These are phyloP conservation scores for Begonia loranthoides DNA, from an alignment of 306 rosid genomes.

Conservation along the genomic window DNA sequence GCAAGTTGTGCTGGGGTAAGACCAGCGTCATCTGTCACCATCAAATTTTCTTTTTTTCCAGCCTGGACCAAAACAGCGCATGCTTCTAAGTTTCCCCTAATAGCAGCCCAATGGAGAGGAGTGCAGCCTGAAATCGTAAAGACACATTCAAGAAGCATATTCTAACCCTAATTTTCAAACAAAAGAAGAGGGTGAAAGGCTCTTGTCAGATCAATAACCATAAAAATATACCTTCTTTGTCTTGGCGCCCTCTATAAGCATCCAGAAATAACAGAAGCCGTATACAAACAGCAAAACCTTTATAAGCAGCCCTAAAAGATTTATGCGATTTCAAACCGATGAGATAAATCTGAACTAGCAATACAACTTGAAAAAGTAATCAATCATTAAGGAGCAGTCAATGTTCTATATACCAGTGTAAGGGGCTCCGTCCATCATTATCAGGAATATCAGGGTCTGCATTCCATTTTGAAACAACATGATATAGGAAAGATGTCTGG, in stretches of 20 bases:
- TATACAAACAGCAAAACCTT: conserved; percentile 90
- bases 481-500: conserved; percentile 91
- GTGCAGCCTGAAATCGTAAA: conserved; percentile 55
- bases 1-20: conserved; percentile 98
- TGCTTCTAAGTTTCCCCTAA: conserved; percentile 92
- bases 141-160: no score
- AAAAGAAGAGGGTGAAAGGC: no score
- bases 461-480: conserved; percentile 86
- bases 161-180: no score
- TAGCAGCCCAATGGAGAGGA: conserved; percentile 99
- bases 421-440: conserved; percentile 88
- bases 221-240: conserved; percentile 61
- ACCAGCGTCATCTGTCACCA: conserved; percentile 86
- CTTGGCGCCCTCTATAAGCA: conserved; percentile 82
- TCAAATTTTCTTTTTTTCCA: conserved; percentile 90
- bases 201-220: no score
- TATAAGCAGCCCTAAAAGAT: conserved; percentile 85
- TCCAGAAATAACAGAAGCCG: conserved; percentile 90
- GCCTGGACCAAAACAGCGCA: conserved; percentile 96
- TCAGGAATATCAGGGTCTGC: conserved; percentile 97
- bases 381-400: neutral
- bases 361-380: neutral
- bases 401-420: conserved; percentile 60
- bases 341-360: no score
- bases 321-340: no score